These are phyloP conservation scores for Mortierella sp. DNA, from an alignment of 371 early-diverging fungal species.

Conservation along the genomic window DNA sequence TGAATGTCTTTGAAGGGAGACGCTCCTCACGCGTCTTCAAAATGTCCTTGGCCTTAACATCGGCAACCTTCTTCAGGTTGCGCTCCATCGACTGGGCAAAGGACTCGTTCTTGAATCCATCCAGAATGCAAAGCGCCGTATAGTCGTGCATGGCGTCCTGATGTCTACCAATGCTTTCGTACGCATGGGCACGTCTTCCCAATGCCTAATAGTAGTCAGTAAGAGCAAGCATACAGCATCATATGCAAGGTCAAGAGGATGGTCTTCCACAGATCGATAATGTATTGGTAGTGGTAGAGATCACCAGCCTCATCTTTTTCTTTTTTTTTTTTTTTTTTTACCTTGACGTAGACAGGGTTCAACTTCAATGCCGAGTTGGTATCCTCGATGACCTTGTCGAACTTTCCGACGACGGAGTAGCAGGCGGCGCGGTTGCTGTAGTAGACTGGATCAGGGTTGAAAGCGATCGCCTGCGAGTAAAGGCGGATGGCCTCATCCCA, in stretches of 20 bases:
- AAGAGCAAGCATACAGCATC: no score
- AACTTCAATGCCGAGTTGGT: slow-evolving; percentile 79
- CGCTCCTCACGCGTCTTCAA: slow-evolving; percentile 72
- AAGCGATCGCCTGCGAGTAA: slow-evolving; percentile 90
- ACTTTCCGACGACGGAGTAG: slow-evolving; percentile 77
- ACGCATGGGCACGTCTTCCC: slow-evolving; percentile 87
- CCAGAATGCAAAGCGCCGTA: slow-evolving; percentile 92
- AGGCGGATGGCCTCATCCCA: slow-evolving; percentile 87
- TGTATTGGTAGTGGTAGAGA: not conserved
- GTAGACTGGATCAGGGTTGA: slow-evolving; percentile 83
- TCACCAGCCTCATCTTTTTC: no score
- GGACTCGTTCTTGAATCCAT: slow-evolving; percentile 89
- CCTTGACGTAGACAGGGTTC: slow-evolving; percentile 85
- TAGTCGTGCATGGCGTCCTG: slow-evolving; percentile 91
- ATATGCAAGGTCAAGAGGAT: not conserved
- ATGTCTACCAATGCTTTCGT: slow-evolving; percentile 73
- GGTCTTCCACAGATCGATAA: not conserved
- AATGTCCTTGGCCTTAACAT: slow-evolving; percentile 81
- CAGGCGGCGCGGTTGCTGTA: slow-evolving; percentile 97
- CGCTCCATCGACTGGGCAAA: slow-evolving; percentile 90
- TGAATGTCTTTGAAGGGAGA: slow-evolving; percentile 92
- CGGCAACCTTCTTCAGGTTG: slow-evolving; percentile 85
- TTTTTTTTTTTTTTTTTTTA: slow-evolving; percentile 7
- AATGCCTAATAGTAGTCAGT: slow-evolving; percentile 62
- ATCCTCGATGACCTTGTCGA: slow-evolving; percentile 80